A percentile compares a stretch with the other conserved stretches of the same genome.
These are phyloP conservation scores for Bacterosira constricta DNA, from an alignment of 108 stramenopile genomes.

Conservation along the genomic window DNA sequence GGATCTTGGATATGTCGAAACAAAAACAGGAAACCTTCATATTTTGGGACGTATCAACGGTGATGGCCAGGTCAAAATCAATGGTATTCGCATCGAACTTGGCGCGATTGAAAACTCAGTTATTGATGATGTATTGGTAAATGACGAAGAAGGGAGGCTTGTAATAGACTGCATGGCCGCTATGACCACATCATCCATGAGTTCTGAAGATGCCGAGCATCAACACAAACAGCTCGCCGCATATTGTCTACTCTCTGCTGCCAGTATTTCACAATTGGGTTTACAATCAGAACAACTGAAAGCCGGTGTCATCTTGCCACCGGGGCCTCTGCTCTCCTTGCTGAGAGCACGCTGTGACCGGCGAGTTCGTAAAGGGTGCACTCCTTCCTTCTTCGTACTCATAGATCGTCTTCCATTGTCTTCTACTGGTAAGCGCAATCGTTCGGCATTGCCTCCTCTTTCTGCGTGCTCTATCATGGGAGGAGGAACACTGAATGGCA, in stretches of 20 bases:
- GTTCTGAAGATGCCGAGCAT: slow-evolving; percentile 14
- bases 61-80: slow-evolving; percentile 85
- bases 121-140: slow-evolving; percentile 33
- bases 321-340: slow-evolving; percentile 58
- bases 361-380: slow-evolving; percentile 60
- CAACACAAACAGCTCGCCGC: slow-evolving; percentile 55
- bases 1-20: slow-evolving; percentile 69
- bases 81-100: slow-evolving; percentile 83
- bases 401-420: slow-evolving; percentile 71
- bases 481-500: background rate
- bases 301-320: slow-evolving; percentile 53
- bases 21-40: slow-evolving; percentile 31
- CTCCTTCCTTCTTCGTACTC: slow-evolving; percentile 67
- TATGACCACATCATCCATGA: slow-evolving; percentile 9
- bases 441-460: slow-evolving; percentile 48
- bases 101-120: slow-evolving; percentile 78
- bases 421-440: slow-evolving; percentile 80
- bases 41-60: slow-evolving; percentile 79
- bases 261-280: slow-evolving; percentile 53
- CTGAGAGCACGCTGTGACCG: slow-evolving; percentile 54
- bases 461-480: slow-evolving; percentile 36
- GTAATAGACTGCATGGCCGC: slow-evolving; percentile 64
- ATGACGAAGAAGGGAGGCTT: slow-evolving; percentile 16
- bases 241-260: slow-evolving; percentile 62
- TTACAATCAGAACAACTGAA: slow-evolving; percentile 8